Evolutionary conservation across 2,329 filamentous ascomycete genomes (phyloP), one percentile per base, ranked within the genome.

Genomic region (Pseudogymnoascus sp.): DNA sequence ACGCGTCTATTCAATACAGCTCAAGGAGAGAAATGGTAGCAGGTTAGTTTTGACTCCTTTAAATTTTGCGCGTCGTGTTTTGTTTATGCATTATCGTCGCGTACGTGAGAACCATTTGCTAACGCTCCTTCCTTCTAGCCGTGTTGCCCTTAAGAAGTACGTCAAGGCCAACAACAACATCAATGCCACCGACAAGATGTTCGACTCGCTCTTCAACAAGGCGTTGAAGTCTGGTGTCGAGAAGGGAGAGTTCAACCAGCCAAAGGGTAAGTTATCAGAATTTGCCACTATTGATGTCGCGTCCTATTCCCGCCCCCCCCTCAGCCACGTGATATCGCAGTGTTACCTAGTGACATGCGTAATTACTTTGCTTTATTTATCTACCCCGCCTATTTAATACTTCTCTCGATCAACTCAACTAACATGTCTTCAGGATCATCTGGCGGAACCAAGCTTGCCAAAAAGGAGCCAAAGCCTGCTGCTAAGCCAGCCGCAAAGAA

Each of bases 61-160:
- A 4, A 60, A 29, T 62, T 64, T 54, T 39, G 34, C 59, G 34
- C 34, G 51, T 63, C 34, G 11, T 21, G 26, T 37, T 59, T 63
- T 59, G 18, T 59, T 63, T 64, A 26, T 29, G 36, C 37, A 42
- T 62, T 57, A 31, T 10, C 11, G 61, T 39, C 60, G 39, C 21
- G 29, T 37, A 42, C 59, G 23, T 29, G 40, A 61, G 61, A 18
- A 31, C 31, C 5, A 62, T 23, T 23, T 64, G 69, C 76, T 78
- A 69, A 78, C 73, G 45, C 66, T 63, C 65, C 68, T 71, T 63
- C 65, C 68, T 71, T 66, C 62, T 63, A 76, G 75, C 70, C 87
- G 87, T 73, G 85, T 88, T 77, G 84, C 85, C 63, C 83, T 90
- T 75, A 89, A 89, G 82, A 90, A 90, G 76, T 90, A 90, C 75